These are phyloP conservation scores for Blastocystis sp. DNA, from an alignment of 352 stramenopile genomes.

Conservation along the genomic window DNA sequence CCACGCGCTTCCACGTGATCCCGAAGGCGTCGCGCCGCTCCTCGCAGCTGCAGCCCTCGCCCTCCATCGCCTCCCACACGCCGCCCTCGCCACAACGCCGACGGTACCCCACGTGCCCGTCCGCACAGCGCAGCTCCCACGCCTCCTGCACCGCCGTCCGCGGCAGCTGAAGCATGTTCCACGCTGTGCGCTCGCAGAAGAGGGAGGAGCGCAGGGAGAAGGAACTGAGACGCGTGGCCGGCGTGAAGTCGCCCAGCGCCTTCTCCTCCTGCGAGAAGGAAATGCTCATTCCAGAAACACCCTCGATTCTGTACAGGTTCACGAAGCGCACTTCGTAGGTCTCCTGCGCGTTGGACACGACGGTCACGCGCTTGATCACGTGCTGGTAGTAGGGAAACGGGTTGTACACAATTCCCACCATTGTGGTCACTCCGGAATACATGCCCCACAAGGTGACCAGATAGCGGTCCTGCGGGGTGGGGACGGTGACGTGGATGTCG, in stretches of 20 bases:
- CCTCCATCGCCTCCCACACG: slow-evolving; percentile 26
- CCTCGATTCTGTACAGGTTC: background rate
- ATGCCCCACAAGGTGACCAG: slow-evolving; percentile 42
- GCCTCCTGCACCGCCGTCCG: background rate
- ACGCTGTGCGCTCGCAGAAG: background rate
- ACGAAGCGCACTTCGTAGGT: slow-evolving; percentile 30
- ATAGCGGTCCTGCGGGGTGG: slow-evolving; percentile 11
- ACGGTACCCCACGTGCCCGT: background rate
- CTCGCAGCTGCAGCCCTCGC: slow-evolving; percentile 2
- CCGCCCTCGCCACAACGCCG: slow-evolving; percentile 7
- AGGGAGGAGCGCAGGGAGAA: background rate
- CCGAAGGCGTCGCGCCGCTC: slow-evolving; percentile 2
- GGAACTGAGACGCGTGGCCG: background rate
- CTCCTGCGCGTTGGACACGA: background rate
- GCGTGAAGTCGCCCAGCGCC: background rate
- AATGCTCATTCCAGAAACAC: background rate
- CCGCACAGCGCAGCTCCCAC: slow-evolving; percentile 1
- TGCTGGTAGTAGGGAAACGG: slow-evolving; percentile 57
- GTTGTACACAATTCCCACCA: slow-evolving; percentile 37
- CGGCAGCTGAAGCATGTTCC: background rate
- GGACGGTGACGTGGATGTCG: slow-evolving; percentile 9
- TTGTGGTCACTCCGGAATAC: background rate
- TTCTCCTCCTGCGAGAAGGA: background rate
- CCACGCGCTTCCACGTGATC: slow-evolving; percentile 5
- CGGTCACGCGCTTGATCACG: slow-evolving; percentile 19